phyloP scores from a whole-genome alignment of 2,329 filamentous ascomycete species.

The Hypomyces rosellus region DNA sequence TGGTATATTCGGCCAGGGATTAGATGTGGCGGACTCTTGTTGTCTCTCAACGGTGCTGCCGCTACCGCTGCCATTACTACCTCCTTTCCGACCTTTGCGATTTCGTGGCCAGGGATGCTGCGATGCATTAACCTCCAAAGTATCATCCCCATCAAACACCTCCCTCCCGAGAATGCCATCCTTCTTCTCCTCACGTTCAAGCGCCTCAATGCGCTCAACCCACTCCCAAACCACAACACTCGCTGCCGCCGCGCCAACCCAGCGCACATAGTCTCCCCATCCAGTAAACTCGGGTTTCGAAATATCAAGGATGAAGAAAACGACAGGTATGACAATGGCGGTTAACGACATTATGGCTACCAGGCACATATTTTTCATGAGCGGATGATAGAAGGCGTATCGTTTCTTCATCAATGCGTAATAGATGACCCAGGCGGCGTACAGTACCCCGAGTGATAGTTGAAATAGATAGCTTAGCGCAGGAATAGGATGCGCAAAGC shows the following conservation, averaged over 20 bases:
- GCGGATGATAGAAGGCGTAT: slow-evolving; percentile 82
- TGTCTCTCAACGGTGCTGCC: slow-evolving; percentile 14
- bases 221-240: slow-evolving; percentile 98
- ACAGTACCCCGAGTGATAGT: slow-evolving; percentile 76
- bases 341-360: slow-evolving; percentile 73
- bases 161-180: slow-evolving; percentile 87
- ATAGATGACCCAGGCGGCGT: slow-evolving; percentile 90
- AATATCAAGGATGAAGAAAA: slow-evolving; percentile 91
- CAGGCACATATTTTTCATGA: slow-evolving; percentile 83
- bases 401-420: slow-evolving; percentile 87
- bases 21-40: slow-evolving; percentile 14
- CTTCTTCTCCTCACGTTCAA: slow-evolving; percentile 90
- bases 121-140: slow-evolving; percentile 60
- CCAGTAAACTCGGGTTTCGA: slow-evolving; percentile 77
- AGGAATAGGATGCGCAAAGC: slow-evolving; percentile 84
- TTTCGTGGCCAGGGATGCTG: slow-evolving; percentile 43
- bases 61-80: slow-evolving; percentile 8
- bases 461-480: slow-evolving; percentile 89
- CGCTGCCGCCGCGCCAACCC: slow-evolving; percentile 91
- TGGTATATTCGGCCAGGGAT: slow-evolving; percentile 24
- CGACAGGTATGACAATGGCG: slow-evolving; percentile 80
- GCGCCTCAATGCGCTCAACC: slow-evolving; percentile 88
- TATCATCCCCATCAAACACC: slow-evolving; percentile 90
- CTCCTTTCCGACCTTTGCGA: slow-evolving; percentile 29
- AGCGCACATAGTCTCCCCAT: slow-evolving; percentile 92